Evolutionary conservation across 2,329 filamentous ascomycete species (phyloP), one percentile per base, ranked within the genome.

Genomic region (Parastagonospora avenae): DNA sequence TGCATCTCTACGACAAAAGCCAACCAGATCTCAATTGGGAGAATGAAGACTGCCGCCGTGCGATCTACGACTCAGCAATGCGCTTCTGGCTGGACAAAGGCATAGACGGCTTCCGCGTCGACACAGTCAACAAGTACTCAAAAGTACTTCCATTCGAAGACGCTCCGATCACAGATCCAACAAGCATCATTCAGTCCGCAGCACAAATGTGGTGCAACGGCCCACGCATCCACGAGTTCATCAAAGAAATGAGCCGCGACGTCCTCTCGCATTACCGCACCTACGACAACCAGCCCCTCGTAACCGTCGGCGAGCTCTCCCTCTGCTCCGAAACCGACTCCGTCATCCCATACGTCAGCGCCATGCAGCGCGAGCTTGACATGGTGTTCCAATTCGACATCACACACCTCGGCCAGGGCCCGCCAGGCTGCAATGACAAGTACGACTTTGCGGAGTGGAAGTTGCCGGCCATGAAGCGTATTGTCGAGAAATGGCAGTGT

Each of bases 301-400:
- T 85, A 50, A 83, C 83, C 8, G 82, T 85, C 0, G 83, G 84
- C 16, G 83, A 85, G 62, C 82, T 85, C 74, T 82, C 82, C 0
- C 72, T 77, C 31, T 76, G 77, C 15, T 64, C 71, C 0, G 70
- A 77, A 37, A 68, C 75, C 10, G 64, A 73, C 4, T 75, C 76
- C 42, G 76, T 79, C 8, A 59, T 79, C 15, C 71, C 68, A 27
- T 74, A 76, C 31, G 75, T 80, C 3, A 74, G 73, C 24, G 70
- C 75, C 7, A 57, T 72, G 14, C 55, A 69, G 33, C 69, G 73
- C 29, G 76, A 79, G 54, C 65, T 80, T 24, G 75, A 78, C 45
- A 79, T 80, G 77, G 75, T 80, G 19, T 79, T 80, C 66, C 74
- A 77, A 52, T 79, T 79, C 56, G 76, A 78, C 48, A 67, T 79